Evolutionary conservation across 495 filamentous ascomycete genomes (phyloP), one percentile per base, ranked within the genome.

Genomic region (Penicillium parvum): DNA sequence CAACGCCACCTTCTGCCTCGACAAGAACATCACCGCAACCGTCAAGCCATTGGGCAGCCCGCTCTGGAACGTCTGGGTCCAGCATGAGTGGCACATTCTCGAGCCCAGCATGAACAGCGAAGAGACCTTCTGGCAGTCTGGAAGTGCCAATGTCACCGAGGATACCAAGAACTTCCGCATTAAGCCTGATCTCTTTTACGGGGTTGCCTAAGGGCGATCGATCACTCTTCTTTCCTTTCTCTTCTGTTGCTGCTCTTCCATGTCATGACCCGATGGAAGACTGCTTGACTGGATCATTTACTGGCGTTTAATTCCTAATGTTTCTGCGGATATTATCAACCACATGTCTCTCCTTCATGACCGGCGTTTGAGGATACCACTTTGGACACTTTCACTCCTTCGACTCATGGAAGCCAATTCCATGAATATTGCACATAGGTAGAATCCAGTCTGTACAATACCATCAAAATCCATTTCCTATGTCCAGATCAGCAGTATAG

Each of bases 61-160:
- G 4, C 12, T 26, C 10, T 71, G 63, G 63, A 64, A 61, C 26
- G 53, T 73, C 30, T 36, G 53, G 21, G 68, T 64, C 7, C 41
- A 58, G 35, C 69, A 71, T 35, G 29, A 36, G 3, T 73, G 66
- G 63, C 23, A 26, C 9, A 43, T 40, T 20, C 32, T 26, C 4
- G 41, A 47, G 40, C 57, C 47, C 7, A 26, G 45, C 4, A 47
- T 33, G 5, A 38, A 56, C 10, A 55, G 38, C 30, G 53, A 47
- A 27, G 55, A 58, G 6, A 46, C 45, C 23, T 50, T 35, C 41
- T 50, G 48, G 48, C 40, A 48, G 34, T 33, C 43, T 7, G 52
- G 52, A 19, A 35, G 10, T 9, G 21, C 20, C 39, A 55, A 55
- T 21, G 47, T 50, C 42, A 50, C 37, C 26, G 28, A 43, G 12